Conservation (phyloP, 805 yeast genomes). For the Maudiozyma bulderi region DNA sequence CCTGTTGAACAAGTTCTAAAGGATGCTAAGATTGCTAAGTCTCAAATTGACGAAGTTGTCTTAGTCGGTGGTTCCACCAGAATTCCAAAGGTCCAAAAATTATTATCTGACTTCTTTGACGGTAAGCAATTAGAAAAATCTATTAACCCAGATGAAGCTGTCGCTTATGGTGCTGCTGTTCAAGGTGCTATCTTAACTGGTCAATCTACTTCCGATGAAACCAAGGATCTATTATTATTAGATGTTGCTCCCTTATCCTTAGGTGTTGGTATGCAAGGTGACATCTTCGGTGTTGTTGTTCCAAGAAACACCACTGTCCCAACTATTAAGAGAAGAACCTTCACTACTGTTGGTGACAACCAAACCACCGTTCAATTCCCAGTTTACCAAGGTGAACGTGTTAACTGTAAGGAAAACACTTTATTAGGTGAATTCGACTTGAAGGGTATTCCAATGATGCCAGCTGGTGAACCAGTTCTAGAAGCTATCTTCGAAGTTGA, state of each 20-base stretch:
- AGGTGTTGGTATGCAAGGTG: constrained; percentile 99
- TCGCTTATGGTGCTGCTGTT: constrained; percentile 99
- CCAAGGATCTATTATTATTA: constrained; percentile 88
- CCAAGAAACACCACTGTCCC: constrained; percentile 99
- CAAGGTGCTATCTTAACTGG: constrained; percentile 98
- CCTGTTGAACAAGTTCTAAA: constrained; percentile 93
- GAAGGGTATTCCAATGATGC: constrained; percentile 95
- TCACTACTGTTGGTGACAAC: constrained; percentile 97
- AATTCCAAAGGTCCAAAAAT: constrained; percentile 95
- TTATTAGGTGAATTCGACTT: constrained; percentile 97
- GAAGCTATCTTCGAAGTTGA: constrained; percentile 99
- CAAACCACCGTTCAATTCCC: constrained; percentile 98
- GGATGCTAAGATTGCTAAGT: constrained; percentile 80
- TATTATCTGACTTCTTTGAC: constrained; percentile 88
- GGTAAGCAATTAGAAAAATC: constrained; percentile 96
- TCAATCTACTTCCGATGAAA: constrained; percentile 79
- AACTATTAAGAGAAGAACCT: constrained; percentile 96
- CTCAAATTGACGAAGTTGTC: constrained; percentile 86
- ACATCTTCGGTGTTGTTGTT: constrained; percentile 96
- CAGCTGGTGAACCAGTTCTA: constrained; percentile 98
- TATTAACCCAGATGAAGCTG: constrained; percentile 98
- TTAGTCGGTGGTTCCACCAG: constrained; percentile 98
- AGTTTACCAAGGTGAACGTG: constrained; percentile 99
- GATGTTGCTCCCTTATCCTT: constrained; percentile 97
- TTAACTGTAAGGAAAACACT: constrained; percentile 95